Conservation (phyloP, 768 basidiomycete species). For the Hemileccinum impolitum region DNA sequence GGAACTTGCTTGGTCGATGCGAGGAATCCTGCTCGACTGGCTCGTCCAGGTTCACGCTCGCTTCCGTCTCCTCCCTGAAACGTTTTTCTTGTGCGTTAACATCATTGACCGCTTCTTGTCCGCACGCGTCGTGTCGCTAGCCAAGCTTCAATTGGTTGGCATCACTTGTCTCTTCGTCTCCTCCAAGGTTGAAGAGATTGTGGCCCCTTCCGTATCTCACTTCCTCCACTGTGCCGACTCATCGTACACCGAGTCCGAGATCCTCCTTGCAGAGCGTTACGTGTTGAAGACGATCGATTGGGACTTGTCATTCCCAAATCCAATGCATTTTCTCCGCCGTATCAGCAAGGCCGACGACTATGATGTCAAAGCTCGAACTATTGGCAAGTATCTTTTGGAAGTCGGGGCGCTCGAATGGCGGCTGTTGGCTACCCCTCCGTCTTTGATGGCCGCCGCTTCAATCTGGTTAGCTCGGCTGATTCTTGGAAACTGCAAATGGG, state of each 20-base stretch:
- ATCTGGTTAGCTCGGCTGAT: conserved; percentile 84
- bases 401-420: conserved; percentile 78
- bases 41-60: conserved; percentile 86
- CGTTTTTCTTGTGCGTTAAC: conserved; percentile 86
- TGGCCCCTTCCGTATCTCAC: conserved; percentile 79
- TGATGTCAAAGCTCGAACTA: conserved; percentile 78
- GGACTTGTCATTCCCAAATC: conserved; percentile 83
- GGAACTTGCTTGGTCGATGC: conserved; percentile 87
- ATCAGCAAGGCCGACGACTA: conserved; percentile 94
- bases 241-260: conserved; percentile 72
- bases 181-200: conserved; percentile 90
- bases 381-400: conserved; percentile 90
- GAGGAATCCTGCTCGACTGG: conserved; percentile 89
- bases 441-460: conserved; percentile 76
- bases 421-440: conserved; percentile 72
- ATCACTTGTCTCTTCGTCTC: conserved; percentile 84
- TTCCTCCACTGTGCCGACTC: conserved; percentile 78
- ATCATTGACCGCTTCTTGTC: conserved; percentile 77
- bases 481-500: conserved; percentile 84
- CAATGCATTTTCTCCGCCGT: conserved; percentile 83
- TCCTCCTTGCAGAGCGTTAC: conserved; percentile 86
- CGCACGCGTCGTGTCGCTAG: conserved; percentile 68
- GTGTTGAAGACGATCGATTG: conserved; percentile 83
- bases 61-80: conserved; percentile 85
- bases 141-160: conserved; percentile 90